Evolutionary conservation across 495 filamentous ascomycete genomes (phyloP), one percentile per base, ranked within the genome.

Genomic region (Tetracladium setigerum): DNA sequence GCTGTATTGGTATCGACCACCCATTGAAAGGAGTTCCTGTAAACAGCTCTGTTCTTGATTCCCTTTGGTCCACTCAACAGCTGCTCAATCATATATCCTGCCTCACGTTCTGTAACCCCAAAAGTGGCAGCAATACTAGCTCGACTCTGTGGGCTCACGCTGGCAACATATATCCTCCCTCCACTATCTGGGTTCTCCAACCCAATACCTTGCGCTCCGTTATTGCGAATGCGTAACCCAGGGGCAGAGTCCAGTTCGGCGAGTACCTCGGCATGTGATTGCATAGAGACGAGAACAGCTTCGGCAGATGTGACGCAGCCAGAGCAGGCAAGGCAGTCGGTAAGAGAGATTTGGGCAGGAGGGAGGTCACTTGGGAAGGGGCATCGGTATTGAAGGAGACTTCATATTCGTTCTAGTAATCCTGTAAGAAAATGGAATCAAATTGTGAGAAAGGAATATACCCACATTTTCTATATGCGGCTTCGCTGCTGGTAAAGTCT

Each of bases 291-390:
- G 22, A 98, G 76, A 11, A 98, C 86, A 4, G 92, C 92, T 65
- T 98, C 92, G 15, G 94, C 92, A 11, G 89, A 95, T 3, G 92
- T 98, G 15, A 98, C 94, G 65, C 92, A 98, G 39, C 92, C 92
- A 17, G 92, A 96, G 63, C 92, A 98, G 38, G 92, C 92, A 38
- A 98, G 82, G 60, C 92, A 98, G 65, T 98, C 92, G 13, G 92
- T 98, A 47, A 98, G 77, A 38, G 89, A 95, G 49, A 98, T 97
- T 61, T 95, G 81, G 2, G 92, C 89, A 13, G 84, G 70, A 62
- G 44, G 57, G 4, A 50, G 46, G 19, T 60, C 46, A 27, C 54
- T 69, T 68, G 44, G 79, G 68, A 8, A 71, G 61, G 41, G 80
- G 13, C 41, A 14, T 56, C 74, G 65, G 87, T 81, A 65, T 94